phyloP scores from a whole-genome alignment of 2,329 filamentous ascomycete genomes.

The Scytalidium sp. region DNA sequence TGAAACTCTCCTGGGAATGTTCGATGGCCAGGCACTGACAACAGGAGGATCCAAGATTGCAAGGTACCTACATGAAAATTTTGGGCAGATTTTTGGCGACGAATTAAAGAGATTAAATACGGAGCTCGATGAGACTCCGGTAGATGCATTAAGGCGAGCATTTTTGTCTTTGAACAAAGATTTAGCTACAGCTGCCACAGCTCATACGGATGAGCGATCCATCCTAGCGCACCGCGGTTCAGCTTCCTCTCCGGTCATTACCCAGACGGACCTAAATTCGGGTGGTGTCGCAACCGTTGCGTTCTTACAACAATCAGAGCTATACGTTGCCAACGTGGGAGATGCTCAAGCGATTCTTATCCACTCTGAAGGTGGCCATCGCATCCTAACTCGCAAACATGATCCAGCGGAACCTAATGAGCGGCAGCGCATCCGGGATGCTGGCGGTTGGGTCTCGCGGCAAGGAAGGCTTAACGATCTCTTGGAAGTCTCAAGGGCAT shows the following conservation, averaged over 20 bases:
- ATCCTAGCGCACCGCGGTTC: constrained; percentile 67
- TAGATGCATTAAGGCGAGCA: constrained; percentile 79
- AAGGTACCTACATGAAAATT: constrained; percentile 95
- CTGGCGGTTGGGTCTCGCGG: constrained; percentile 91
- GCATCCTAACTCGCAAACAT: constrained; percentile 84
- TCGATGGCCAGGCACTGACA: constrained; percentile 88
- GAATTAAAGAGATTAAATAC: constrained; percentile 74
- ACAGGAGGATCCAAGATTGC: constrained; percentile 92
- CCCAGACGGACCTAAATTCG: constrained; percentile 83
- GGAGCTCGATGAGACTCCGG: constrained; percentile 68
- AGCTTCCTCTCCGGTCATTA: constrained; percentile 71
- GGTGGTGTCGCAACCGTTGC: constrained; percentile 90
- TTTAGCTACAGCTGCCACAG: constrained; percentile 78
- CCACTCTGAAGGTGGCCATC: constrained; percentile 79
- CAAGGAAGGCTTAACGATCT: constrained; percentile 91
- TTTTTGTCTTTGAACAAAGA: constrained; percentile 94
- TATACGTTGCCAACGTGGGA: constrained; percentile 93
- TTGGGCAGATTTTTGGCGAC: constrained; percentile 76
- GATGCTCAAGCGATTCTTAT: constrained; percentile 96
- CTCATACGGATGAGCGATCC: constrained; percentile 73
- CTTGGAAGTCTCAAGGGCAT: constrained; percentile 88
- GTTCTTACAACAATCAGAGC: constrained; percentile 84
- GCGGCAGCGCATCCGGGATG: constrained; percentile 85
- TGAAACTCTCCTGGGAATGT: constrained; percentile 89
- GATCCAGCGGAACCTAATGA: constrained; percentile 86